Evolutionary conservation across 176 grass and related monocot species (phyloP).

Genomic region (Raddia guianensis): DNA sequence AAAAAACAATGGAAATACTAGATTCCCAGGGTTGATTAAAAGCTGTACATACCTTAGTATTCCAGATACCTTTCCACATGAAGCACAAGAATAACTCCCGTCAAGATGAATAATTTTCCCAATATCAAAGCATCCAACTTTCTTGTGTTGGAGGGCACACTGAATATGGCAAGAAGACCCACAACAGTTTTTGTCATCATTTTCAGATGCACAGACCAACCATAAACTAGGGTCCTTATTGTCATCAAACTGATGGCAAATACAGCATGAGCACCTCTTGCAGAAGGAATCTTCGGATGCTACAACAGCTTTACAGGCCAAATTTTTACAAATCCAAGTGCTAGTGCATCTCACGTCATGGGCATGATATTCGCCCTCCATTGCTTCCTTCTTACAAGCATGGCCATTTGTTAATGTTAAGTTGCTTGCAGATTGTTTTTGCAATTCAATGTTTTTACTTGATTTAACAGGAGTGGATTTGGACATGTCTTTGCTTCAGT

Average conservation of each 20-base stretch:
- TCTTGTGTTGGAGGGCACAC: constrained; percentile 73
- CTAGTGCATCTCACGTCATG: constrained; percentile 43
- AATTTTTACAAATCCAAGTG: constrained; percentile 96
- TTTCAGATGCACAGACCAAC: constrained; percentile 92
- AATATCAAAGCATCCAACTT: constrained; percentile 76
- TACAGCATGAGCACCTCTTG: constrained; percentile 98
- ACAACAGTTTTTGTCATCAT: constrained; percentile 74
- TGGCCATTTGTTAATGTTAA: constrained; percentile 44
- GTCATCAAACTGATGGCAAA: constrained; percentile 97
- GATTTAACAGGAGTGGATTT: constrained; percentile 57
- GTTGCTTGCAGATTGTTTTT: constrained; percentile 65
- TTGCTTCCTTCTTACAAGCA: constrained; percentile 46
- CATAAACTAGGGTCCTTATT: constrained; percentile 98
- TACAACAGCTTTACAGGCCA: constrained; percentile 89
- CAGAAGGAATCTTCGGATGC: constrained; percentile 81
- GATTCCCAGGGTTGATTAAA: neutral
- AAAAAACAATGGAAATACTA: neutral
- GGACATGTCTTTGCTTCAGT: constrained; percentile 54
- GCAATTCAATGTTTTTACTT: constrained; percentile 64
- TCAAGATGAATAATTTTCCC: constrained; percentile 77
- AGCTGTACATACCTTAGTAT: constrained; percentile 75
- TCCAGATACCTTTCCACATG: constrained; percentile 90
- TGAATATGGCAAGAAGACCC: constrained; percentile 97
- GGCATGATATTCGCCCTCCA: constrained; percentile 40
- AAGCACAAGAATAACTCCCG: constrained; percentile 93